Conservation (phyloP, 345 rosid species). For the Gossypium anomalum region DNA sequence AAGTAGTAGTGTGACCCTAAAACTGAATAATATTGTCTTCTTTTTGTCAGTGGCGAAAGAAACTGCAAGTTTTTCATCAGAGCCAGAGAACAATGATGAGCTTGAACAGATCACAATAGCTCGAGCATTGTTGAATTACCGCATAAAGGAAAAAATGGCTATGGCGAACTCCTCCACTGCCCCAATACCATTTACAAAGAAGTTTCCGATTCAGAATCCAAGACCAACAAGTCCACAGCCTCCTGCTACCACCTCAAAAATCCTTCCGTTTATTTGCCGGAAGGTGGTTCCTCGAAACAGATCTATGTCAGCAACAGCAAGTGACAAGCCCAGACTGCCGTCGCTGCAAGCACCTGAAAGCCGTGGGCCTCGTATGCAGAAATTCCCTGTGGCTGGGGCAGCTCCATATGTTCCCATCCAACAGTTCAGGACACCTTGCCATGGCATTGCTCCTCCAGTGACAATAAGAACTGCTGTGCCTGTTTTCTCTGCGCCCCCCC, state of each 20-base stretch:
- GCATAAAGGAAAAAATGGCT: conserved; percentile 74
- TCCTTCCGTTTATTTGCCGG: conserved; percentile 77
- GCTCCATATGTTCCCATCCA: conserved; percentile 77
- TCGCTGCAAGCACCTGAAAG: conserved; percentile 33
- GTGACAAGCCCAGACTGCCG: conserved; percentile 26
- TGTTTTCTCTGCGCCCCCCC: conserved; percentile 84
- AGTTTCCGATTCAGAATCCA: conserved; percentile 52
- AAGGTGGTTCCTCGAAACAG: conserved; percentile 57
- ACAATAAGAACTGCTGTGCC: conserved; percentile 73
- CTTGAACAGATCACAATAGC: conserved; percentile 90
- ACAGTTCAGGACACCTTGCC: conserved; percentile 52
- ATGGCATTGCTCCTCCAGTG: conserved; percentile 79
- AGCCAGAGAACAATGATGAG: conserved; percentile 72
- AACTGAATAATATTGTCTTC: not conserved
- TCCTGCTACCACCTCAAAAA: conserved; percentile 62
- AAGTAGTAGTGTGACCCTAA: not conserved
- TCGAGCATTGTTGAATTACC: conserved; percentile 66
- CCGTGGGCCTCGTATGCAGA: conserved; percentile 38
- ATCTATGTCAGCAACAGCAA: conserved; percentile 22
- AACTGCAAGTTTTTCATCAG: conserved; percentile 52
- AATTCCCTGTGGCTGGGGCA: conserved; percentile 70
- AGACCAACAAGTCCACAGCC: conserved; percentile 91
- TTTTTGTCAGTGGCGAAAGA: conserved; percentile 80
- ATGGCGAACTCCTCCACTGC: conserved; percentile 42
- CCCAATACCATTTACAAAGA: conserved; percentile 62